Evolutionary conservation across 805 yeast species (phyloP).

Genomic region (Nakazawaea ernobii): DNA sequence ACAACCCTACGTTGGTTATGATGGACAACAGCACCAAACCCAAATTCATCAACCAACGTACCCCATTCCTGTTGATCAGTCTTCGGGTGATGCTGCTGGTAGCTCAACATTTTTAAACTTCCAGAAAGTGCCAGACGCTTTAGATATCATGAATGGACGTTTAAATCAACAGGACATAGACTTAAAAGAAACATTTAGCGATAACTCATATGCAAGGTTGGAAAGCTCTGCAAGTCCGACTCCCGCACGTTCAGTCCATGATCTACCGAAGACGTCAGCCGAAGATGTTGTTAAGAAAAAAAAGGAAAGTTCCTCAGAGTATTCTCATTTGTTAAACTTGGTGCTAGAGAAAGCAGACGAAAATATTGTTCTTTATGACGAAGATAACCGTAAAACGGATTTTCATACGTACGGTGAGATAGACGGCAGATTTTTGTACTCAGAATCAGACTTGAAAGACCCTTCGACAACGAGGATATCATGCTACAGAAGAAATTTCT

Average conservation of each 20-base stretch:
- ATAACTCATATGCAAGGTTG: neutral
- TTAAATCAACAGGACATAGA: neutral
- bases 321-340: slow-evolving; percentile 9
- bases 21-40: neutral
- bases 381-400: slow-evolving; percentile 22
- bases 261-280: neutral
- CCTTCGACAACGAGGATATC: slow-evolving; percentile 33
- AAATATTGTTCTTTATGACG: slow-evolving; percentile 21
- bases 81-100: neutral
- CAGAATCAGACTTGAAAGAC: slow-evolving; percentile 29
- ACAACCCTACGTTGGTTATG: neutral
- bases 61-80: neutral
- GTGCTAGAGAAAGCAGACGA: neutral
- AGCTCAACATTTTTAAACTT: neutral
- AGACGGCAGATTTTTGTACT: slow-evolving; percentile 32
- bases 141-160: neutral
- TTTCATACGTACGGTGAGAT: slow-evolving; percentile 31
- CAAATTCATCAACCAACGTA: neutral
- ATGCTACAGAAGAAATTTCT: slow-evolving; percentile 39
- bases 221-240: neutral
- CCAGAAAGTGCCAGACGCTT: neutral
- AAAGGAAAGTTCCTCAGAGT: slow-evolving; percentile 14
- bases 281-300: neutral
- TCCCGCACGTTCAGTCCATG: neutral
- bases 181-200: neutral